Evolutionary conservation across 192 early-diverging fungal species (phyloP), one percentile per base, ranked within the genome.

Genomic region (Mortierella antarctica): DNA sequence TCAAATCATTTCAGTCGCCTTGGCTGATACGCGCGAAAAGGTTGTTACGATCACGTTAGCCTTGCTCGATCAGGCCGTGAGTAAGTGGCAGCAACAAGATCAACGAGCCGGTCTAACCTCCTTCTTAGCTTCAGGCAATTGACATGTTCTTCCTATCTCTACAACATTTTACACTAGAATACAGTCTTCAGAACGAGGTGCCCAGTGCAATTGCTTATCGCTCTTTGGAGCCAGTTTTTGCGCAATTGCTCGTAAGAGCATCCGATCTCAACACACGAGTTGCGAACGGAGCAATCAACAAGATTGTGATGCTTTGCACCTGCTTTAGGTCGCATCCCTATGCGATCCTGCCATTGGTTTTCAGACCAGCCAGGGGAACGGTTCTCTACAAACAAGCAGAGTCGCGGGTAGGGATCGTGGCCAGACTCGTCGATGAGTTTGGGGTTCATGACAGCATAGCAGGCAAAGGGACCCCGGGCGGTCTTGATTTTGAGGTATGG

Each of bases 1-100:
- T 46, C 77, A 84, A 64, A 74, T 87, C 11, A 80, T 92, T 12
- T 66, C 71, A 57, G 70, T 72, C 17, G 86, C 72, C 5, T 57
- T 92, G 14, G 84, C 85, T 6, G 91, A 92, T 60, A 83, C 67
- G 12, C 74, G 87, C 23, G 91, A 92, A 67, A 89, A 91, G 62
- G 64, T 82, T 2, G 67, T 86, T 18, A 73, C 74, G 15, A 58
- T 83, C 18, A 57, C 86, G 18, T 46, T 92, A 23, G 44, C 73
- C 17, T 68, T 92, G 18, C 89, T 88, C 78, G 86, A 90, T 45
- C 76, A 79, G 51, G 69, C 56, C 23, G 76, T 71, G 31, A 71
- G 76, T 79, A 79, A 59, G 76, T 79, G 18, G 14, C 15, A 23
- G 42, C 41, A 11, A 1, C 21, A 12, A 42, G 42, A 23, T 58